Conservation (phyloP, 164 flowering plant species). For the Vitis riparia region DNA sequence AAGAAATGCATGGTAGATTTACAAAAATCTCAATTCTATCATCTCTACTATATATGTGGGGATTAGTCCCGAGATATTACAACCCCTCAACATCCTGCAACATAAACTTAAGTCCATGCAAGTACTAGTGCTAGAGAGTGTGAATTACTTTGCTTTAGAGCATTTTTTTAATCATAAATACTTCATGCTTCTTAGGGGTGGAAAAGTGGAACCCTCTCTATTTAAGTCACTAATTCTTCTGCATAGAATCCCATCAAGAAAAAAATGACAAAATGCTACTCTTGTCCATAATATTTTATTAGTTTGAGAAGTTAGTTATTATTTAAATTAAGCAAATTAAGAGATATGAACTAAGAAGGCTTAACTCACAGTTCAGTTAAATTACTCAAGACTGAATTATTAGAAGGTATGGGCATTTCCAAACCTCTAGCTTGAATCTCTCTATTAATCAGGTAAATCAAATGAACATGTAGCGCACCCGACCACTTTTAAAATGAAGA, state of each 20-base stretch:
- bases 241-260: slow-evolving; percentile 1
- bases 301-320: no score
- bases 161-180: neutral
- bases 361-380: slow-evolving; percentile 32
- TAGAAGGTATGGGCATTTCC: slow-evolving; percentile 20
- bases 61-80: slow-evolving; percentile 31
- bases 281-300: no score
- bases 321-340: no score
- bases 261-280: neutral
- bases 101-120: neutral
- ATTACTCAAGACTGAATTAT: slow-evolving; percentile 8
- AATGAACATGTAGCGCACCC: neutral
- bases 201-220: slow-evolving; percentile 31
- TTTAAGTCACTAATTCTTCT: slow-evolving; percentile 42
- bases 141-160: neutral
- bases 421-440: slow-evolving; percentile 20
- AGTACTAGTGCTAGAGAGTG: neutral
- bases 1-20: neutral
- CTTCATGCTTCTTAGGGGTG: slow-evolving; percentile 23
- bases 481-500: no score
- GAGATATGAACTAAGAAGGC: neutral
- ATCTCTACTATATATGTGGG: slow-evolving; percentile 19
- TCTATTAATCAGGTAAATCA: slow-evolving; percentile 6
- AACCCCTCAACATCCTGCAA: slow-evolving; percentile 41
- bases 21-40: slow-evolving; percentile 23